phyloP scores from a whole-genome alignment of 2,329 filamentous ascomycete genomes.

The Cytospora leucostoma region DNA sequence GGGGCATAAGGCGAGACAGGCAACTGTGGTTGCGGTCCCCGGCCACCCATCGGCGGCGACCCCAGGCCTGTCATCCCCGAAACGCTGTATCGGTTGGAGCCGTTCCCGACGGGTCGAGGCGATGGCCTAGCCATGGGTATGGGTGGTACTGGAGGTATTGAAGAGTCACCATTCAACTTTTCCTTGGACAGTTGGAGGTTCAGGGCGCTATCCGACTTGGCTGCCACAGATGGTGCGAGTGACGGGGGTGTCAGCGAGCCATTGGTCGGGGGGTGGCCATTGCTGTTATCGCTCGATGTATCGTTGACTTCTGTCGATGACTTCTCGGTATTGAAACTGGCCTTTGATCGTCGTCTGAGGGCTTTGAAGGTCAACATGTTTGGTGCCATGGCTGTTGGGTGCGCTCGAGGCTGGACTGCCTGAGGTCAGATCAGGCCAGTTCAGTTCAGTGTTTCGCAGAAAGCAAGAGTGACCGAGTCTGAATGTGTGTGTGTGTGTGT shows the following conservation, averaged over 20 bases:
- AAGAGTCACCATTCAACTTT: constrained; percentile 26
- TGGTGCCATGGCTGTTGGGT: constrained; percentile 50
- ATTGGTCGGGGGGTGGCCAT: constrained; percentile 63
- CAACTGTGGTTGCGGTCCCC: constrained; percentile 52
- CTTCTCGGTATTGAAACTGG: constrained; percentile 68
- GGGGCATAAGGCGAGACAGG: constrained; percentile 80
- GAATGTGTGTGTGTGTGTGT: background rate
- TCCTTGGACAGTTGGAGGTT: constrained; percentile 54
- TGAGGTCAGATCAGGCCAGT: background rate
- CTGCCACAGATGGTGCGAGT: constrained; percentile 67
- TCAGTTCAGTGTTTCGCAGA: background rate
- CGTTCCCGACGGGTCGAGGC: constrained; percentile 40
- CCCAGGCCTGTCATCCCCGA: constrained; percentile 64
- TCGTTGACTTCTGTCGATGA: constrained; percentile 50
- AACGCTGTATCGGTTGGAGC: constrained; percentile 62
- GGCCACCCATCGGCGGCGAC: constrained; percentile 55
- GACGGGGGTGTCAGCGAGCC: constrained; percentile 76
- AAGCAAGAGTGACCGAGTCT: background rate
- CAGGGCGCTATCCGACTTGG: constrained; percentile 65
- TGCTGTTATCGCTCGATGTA: constrained; percentile 61
- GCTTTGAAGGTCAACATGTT: constrained; percentile 70
- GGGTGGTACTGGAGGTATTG: constrained; percentile 35
- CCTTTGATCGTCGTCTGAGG: constrained; percentile 73
- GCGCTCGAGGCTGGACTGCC: constrained; percentile 9
- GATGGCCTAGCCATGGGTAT: constrained; percentile 41